Conservation (phyloP, 2,329 filamentous ascomycete species). For the Cladophialophora yegresii region DNA sequence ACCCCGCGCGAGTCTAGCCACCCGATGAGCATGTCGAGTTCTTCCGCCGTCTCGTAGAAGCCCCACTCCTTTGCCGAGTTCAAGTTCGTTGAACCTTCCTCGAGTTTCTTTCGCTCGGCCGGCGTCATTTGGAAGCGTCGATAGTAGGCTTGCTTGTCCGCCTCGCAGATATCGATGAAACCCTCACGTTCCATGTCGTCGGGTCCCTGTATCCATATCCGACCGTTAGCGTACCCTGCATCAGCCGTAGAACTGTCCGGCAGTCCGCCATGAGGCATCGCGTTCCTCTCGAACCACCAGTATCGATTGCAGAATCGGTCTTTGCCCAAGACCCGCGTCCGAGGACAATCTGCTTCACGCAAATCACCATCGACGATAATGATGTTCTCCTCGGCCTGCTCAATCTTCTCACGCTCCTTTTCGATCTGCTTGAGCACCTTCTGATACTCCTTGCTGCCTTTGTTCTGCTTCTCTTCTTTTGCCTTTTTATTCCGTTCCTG, state of each 20-base stretch:
- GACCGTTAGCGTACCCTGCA: constrained; percentile 88
- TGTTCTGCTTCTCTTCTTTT: constrained; percentile 66
- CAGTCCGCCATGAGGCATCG: constrained; percentile 90
- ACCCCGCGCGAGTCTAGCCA: constrained; percentile 88
- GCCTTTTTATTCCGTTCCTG: constrained; percentile 69
- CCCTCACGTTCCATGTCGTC: constrained; percentile 83
- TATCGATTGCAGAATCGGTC: constrained; percentile 98
- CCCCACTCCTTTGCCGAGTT: constrained; percentile 82
- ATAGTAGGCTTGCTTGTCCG: constrained; percentile 73
- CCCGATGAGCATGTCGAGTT: constrained; percentile 74
- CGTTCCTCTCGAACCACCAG: constrained; percentile 98
- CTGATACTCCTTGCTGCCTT: constrained; percentile 84
- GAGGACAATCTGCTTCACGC: constrained; percentile 88
- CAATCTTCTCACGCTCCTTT: constrained; percentile 78
- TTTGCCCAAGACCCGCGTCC: constrained; percentile 84
- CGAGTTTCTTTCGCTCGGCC: constrained; percentile 76
- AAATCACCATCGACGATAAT: constrained; percentile 85
- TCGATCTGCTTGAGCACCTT: constrained; percentile 87
- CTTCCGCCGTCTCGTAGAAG: constrained; percentile 78
- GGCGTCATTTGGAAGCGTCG: constrained; percentile 78
- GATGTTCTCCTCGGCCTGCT: constrained; percentile 82
- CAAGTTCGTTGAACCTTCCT: constrained; percentile 81
- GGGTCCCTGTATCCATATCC: constrained; percentile 94
- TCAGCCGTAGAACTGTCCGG: constrained; percentile 83
- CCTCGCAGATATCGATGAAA: constrained; percentile 75